phyloP scores from a whole-genome alignment of 1,139 yeast genomes.

The Kazachstania sp. region DNA sequence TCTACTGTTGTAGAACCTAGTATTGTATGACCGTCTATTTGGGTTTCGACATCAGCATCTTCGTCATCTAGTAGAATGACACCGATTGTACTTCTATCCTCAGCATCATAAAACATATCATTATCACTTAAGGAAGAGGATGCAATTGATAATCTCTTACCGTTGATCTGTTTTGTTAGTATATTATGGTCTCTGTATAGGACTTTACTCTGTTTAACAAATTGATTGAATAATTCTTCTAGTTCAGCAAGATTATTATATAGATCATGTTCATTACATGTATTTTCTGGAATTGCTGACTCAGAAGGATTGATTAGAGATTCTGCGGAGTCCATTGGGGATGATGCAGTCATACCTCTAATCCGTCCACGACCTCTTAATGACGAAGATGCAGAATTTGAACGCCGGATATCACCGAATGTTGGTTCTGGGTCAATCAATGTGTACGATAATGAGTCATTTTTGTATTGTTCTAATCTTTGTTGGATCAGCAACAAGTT shows the following conservation, averaged over 20 bases:
- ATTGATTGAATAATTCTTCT: slow-evolving; percentile 18
- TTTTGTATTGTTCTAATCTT: slow-evolving; percentile 20
- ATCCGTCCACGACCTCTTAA: slow-evolving; percentile 4
- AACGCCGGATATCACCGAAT: slow-evolving; percentile 2
- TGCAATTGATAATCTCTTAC: slow-evolving; percentile 11
- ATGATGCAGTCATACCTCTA: slow-evolving; percentile 6
- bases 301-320: slow-evolving; percentile 10
- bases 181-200: slow-evolving; percentile 14
- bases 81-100: slow-evolving; percentile 22
- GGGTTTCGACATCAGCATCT: slow-evolving; percentile 15
- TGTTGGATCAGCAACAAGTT: slow-evolving; percentile 19
- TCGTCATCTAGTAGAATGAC: slow-evolving; percentile 30
- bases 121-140: slow-evolving; percentile 22
- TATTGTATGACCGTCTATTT: not conserved
- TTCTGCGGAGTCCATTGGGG: slow-evolving; percentile 14
- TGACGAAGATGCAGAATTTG: slow-evolving; percentile 12
- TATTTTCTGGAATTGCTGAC: not conserved
- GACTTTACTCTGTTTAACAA: slow-evolving; percentile 18
- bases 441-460: slow-evolving; percentile 16
- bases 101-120: slow-evolving; percentile 31
- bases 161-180: slow-evolving; percentile 10
- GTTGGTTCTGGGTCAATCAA: slow-evolving; percentile 1
- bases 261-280: slow-evolving; percentile 14
- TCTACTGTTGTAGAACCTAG: not conserved
- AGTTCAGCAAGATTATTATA: slow-evolving; percentile 20